Percentiles rank a stretch among this genome's conserved stretches.
Conservation (phyloP, 768 basidiomycete species). For the Lentinus brumalis region DNA sequence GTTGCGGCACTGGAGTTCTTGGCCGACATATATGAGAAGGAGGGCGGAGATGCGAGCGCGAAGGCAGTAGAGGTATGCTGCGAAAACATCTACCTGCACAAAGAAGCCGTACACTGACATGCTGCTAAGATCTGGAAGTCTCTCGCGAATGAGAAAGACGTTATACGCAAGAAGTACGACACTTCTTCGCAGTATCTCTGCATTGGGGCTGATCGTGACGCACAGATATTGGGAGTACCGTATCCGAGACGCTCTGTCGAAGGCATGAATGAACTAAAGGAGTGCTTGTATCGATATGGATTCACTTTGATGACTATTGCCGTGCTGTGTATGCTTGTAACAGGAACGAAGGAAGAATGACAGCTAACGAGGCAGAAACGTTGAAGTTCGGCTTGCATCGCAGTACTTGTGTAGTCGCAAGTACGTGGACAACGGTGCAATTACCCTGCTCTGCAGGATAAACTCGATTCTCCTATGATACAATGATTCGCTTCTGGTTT, state of each 20-base stretch:
- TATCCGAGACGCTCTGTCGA: constrained; percentile 50
- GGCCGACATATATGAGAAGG: constrained; percentile 71
- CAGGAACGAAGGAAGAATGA: too few species aligned
- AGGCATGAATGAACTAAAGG: not conserved
- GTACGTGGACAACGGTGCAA: too few species aligned
- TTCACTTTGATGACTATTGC: too few species aligned
- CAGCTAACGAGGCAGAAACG: too few species aligned
- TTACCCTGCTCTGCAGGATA: too few species aligned
- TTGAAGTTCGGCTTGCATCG: too few species aligned
- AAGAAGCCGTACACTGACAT: not conserved
- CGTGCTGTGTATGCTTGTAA: too few species aligned
- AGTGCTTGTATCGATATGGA: too few species aligned
- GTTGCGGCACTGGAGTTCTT: constrained; percentile 82
- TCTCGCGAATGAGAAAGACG: constrained; percentile 69
- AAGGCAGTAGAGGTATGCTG: constrained; percentile 39
- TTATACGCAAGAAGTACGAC: constrained; percentile 70
- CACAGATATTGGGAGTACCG: constrained; percentile 78
- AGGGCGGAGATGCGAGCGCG: constrained; percentile 48
- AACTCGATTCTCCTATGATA: too few species aligned
- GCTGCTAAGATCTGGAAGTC: constrained; percentile 65
- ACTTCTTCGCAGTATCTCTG: not conserved
- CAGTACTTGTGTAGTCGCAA: too few species aligned
- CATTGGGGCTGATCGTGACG: not conserved
- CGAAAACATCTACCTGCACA: not conserved
- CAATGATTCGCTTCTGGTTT: too few species aligned